These are phyloP conservation scores for Fusarium continuum DNA, from an alignment of 2,329 filamentous ascomycete genomes.

Conservation along the genomic window DNA sequence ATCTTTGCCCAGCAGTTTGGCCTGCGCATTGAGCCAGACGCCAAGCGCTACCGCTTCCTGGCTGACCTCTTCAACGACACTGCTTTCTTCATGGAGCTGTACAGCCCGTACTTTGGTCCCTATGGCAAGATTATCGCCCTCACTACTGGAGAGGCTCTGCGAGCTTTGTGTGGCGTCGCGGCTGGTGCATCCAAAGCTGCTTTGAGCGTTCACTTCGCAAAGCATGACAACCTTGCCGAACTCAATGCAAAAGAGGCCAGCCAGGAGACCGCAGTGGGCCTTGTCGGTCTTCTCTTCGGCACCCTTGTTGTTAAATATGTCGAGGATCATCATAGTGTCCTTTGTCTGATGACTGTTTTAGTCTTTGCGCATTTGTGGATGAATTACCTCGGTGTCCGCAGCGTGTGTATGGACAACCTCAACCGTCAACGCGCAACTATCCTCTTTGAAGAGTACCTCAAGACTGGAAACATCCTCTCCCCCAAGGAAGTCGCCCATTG, in stretches of 20 bases:
- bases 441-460: slow-evolving; percentile 69
- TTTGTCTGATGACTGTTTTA: slow-evolving; percentile 75
- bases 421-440: slow-evolving; percentile 89
- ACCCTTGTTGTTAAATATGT: slow-evolving; percentile 82
- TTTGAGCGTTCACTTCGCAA: slow-evolving; percentile 90
- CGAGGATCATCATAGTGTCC: slow-evolving; percentile 75
- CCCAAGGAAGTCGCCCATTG: slow-evolving; percentile 72
- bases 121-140: slow-evolving; percentile 60
- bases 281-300: slow-evolving; percentile 86
- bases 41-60: slow-evolving; percentile 87
- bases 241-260: slow-evolving; percentile 95
- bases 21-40: slow-evolving; percentile 85
- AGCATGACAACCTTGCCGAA: slow-evolving; percentile 86
- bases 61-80: slow-evolving; percentile 90
- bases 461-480: slow-evolving; percentile 61
- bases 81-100: slow-evolving; percentile 84
- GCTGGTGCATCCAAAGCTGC: slow-evolving; percentile 91
- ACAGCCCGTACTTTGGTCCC: slow-evolving; percentile 76
- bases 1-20: slow-evolving; percentile 85
- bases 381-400: slow-evolving; percentile 86
- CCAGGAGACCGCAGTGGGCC: slow-evolving; percentile 91
- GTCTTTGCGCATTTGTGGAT: slow-evolving; percentile 81
- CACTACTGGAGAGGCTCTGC: slow-evolving; percentile 60
- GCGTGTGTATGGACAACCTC: slow-evolving; percentile 83
- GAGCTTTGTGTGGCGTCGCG: slow-evolving; percentile 84